Conservation (phyloP, 2,329 filamentous ascomycete genomes). For the Lasiodiplodia sp. region DNA sequence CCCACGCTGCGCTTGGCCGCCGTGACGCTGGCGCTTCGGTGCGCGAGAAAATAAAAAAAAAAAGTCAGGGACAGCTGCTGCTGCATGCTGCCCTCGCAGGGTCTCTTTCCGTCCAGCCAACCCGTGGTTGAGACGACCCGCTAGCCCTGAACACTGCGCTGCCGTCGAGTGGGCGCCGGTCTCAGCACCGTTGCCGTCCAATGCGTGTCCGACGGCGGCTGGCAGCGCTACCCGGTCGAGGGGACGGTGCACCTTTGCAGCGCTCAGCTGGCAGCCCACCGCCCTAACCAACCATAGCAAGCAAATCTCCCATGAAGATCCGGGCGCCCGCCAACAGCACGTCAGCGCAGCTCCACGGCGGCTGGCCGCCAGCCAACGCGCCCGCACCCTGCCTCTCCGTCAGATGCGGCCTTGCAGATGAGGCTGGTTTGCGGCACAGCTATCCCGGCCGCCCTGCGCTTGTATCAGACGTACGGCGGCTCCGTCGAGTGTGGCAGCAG, state of each 20-base stretch:
- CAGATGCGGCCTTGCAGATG: slow-evolving; percentile 9
- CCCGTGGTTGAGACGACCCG: neutral
- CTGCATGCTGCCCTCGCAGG: slow-evolving; percentile 10
- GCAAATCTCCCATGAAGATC: slow-evolving; percentile 24
- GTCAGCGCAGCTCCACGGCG: neutral
- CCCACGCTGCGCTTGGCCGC: slow-evolving; percentile 20
- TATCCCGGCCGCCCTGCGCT: neutral
- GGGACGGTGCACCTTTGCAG: neutral
- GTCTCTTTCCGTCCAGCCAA: neutral
- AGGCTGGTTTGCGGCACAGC: slow-evolving; percentile 20
- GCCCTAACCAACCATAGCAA: slow-evolving; percentile 5
- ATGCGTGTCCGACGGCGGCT: slow-evolving; percentile 22
- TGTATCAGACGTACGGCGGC: slow-evolving; percentile 4
- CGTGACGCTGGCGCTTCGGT: slow-evolving; percentile 1
- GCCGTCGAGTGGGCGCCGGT: neutral
- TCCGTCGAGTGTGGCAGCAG: neutral
- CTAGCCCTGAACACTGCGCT: neutral
- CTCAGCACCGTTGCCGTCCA: slow-evolving; percentile 19
- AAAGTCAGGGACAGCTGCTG: slow-evolving; percentile 8
- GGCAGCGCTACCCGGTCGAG: slow-evolving; percentile 12
- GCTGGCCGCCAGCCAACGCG: slow-evolving; percentile 1
- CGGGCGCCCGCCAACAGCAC: slow-evolving; percentile 13
- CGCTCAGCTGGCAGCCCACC: slow-evolving; percentile 5
- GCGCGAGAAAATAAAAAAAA: slow-evolving; percentile 4
- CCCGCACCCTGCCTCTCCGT: neutral